A percentile compares a stretch with the other conserved stretches of the same genome.
Evolutionary conservation across 2,329 filamentous ascomycete genomes (phyloP).

Genomic region (Pestalotiopsis sp.): DNA sequence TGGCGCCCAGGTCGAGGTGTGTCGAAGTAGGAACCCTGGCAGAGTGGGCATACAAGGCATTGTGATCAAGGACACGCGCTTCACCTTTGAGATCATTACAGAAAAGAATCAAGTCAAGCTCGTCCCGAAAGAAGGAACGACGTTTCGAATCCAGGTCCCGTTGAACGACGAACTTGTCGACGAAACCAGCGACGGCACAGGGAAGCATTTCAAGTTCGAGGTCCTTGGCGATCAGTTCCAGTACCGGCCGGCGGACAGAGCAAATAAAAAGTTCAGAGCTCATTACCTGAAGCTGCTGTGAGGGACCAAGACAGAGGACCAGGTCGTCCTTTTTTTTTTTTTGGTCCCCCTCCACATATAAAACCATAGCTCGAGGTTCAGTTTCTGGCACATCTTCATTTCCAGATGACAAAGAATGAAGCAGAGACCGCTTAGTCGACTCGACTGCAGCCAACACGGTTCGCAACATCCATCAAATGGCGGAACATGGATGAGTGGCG

Average conservation of each 20-base stretch:
- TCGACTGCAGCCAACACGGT: too few relatives aligned
- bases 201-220: slow-evolving; percentile 72
- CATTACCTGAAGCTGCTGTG: slow-evolving; percentile 78
- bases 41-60: slow-evolving; percentile 85
- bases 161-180: slow-evolving; percentile 12
- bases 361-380: too few relatives aligned
- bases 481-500: too few relatives aligned
- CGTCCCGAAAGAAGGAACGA: slow-evolving; percentile 87
- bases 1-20: slow-evolving; percentile 81
- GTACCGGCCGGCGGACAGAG: slow-evolving; percentile 79
- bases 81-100: slow-evolving; percentile 84
- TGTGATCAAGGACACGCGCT: slow-evolving; percentile 85
- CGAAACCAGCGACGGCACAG: not conserved
- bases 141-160: slow-evolving; percentile 78
- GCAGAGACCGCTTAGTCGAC: too few relatives aligned
- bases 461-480: too few relatives aligned
- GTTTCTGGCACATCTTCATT: too few relatives aligned
- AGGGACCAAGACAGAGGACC: slow-evolving; percentile 28
- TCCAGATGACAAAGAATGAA: too few relatives aligned
- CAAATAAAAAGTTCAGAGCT: slow-evolving; percentile 88
- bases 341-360: not conserved
- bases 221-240: slow-evolving; percentile 87
- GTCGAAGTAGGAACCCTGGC: slow-evolving; percentile 77
- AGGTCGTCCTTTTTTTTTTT: not conserved
- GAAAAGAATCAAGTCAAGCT: slow-evolving; percentile 70